Base-by-base conservation (phyloP, 768 basidiomycete species). In the Rubroboletus satanas region DNA sequence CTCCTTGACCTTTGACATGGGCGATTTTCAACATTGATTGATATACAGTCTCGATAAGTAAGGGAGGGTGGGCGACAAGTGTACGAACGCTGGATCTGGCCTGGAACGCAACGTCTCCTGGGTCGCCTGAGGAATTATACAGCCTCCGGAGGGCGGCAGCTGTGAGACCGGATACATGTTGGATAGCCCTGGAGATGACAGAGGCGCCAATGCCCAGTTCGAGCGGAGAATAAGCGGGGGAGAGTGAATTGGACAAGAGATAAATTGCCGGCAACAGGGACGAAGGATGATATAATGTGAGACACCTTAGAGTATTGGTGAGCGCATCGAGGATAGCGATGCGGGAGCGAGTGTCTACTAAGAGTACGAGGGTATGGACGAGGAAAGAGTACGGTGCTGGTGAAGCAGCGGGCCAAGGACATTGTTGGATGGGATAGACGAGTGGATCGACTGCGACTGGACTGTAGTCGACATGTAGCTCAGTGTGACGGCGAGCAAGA, bases 51-150 rank as follows among this genome's bases (percentile, higher is more conserved):
- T 78, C 73, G 29, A 92, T 77, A 32, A 79, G 74, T 7, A 93
- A 74, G 11, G 85, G 80, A n/a, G 82, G 74, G 62, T 89, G 88
- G 3, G 88, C 83, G 26, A 90, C 67, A 26, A 93, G 76, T 5
- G 89, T 89, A 41, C 89, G 79, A 21, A 90, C 70, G 54, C 81
- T 88, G 4, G 83, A 83, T 66, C 88, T 93, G 10, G 93, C 91
- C 54, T 83, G 81, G 62, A 84, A 93, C 1, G 94, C 94, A 8
- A 94, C 90, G 66, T 94, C 91, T 0, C 94, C 94, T 26, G 83
- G 80, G 70, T 97, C 94, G 5, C 94, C 94, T 33, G 76, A 82
- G 42, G 79, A 73, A 58, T 84, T 87, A 67, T 90, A 90, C 14
- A 93, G 69, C 52, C 75, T 79, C 69, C 75, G 84, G 44, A 87